phyloP scores from a whole-genome alignment of 2,329 filamentous ascomycete genomes.

The Cladophialophora carrionii region DNA sequence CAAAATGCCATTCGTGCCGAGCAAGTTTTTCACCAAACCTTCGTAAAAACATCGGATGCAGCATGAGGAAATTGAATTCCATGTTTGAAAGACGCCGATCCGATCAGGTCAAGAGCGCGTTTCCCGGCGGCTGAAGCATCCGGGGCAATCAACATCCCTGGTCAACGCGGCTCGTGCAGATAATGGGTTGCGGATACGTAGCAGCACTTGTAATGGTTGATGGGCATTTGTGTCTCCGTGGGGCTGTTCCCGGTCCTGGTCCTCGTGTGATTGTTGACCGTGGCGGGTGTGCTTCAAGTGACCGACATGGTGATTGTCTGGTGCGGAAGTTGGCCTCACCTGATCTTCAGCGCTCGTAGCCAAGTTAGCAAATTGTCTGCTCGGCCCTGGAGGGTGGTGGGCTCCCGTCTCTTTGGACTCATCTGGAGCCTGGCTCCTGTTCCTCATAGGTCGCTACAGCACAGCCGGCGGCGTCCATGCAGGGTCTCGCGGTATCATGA shows the following conservation, averaged over 20 bases:
- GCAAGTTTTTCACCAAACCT: conserved; percentile 68
- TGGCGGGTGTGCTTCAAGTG: background rate
- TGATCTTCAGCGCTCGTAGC: background rate
- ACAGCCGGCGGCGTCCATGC: background rate
- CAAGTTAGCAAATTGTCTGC: background rate
- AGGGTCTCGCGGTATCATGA: background rate
- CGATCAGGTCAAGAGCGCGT: background rate
- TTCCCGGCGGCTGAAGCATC: background rate
- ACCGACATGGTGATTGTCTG: background rate
- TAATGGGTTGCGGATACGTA: background rate
- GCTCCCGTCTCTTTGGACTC: background rate
- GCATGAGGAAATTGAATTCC: background rate
- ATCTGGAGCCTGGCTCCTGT: background rate
- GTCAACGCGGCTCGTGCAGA: background rate
- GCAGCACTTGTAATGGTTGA: background rate
- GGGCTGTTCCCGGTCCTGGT: background rate
- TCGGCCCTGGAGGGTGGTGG: background rate
- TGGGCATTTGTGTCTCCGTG: background rate
- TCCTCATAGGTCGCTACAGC: background rate
- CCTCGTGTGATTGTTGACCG: conserved; percentile 4
- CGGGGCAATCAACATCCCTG: background rate
- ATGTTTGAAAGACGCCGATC: background rate
- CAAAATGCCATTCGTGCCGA: conserved; percentile 86
- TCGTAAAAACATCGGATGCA: background rate
- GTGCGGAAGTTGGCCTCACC: conserved; percentile 13